Evolutionary conservation across 1,139 yeast genomes (phyloP), one percentile per base, ranked within the genome.

Genomic region (Scheffersomyces illinoinensis): DNA sequence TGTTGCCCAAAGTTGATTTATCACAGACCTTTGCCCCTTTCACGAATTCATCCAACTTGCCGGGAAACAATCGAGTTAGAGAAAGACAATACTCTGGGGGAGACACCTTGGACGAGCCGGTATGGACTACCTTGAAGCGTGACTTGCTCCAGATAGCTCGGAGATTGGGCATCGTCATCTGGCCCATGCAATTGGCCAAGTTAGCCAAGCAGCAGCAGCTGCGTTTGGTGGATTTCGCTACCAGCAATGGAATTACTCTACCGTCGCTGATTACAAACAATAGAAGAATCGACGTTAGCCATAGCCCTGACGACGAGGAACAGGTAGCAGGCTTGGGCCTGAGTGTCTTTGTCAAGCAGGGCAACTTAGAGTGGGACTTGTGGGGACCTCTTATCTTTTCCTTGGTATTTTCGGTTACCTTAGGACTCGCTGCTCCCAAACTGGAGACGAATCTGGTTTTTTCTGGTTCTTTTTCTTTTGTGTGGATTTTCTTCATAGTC

Each of bases 351-450:
- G 68, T 67, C 20, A 68, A 63, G 52, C 65, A 68, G 53, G 76
- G 76, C 61, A 81, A 76, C 61, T 76, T 85, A 56, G 95, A 90
- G 57, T 91, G 96, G 97, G 97, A 91, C 72, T 75, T 91, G 56
- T 91, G 97, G 97, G 97, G 97, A 0, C 97, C 97, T 2, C 76
- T 91, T 60, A 82, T 91, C 39, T 90, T 91, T 68, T 87, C 91
- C 19, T 77, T 91, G 55, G 72, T 81, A 19, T 88, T 88, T 62
- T 79, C 93, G 6, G 84, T 91, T 53, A 77, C 82, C 5, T 74
- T 85, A 57, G 85, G 88, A 1, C 66, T 78, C 52, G 68, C 82
- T 4, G 77, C 84, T 66, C 65, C 82, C 71, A 66, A 66, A 3
- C 59, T 65, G 24, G 82, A 78, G 61, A 73, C 79, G 33, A 79